Evolutionary conservation across 306 rosid genomes (phyloP).

Genomic region (Pachyrhizus erosus): DNA sequence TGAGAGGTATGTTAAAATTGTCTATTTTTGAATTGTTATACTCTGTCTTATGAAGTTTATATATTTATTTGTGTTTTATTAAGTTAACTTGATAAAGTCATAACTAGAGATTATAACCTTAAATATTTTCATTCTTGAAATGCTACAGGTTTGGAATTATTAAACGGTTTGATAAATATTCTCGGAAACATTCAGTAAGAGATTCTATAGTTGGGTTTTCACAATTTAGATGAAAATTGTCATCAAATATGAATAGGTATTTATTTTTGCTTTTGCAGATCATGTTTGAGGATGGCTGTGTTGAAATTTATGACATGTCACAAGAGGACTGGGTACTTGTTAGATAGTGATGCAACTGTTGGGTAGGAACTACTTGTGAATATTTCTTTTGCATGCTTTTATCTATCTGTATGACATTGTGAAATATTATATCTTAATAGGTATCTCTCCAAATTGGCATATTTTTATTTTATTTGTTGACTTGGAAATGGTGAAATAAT

Average conservation of each 20-base stretch:
- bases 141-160: conserved; percentile 77
- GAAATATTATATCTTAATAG: conserved; percentile 2
- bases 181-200: conserved; percentile 74
- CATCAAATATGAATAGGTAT: conserved; percentile 14
- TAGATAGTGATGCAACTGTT: conserved; percentile 51
- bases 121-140: conserved; percentile 24
- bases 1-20: conserved; percentile 59
- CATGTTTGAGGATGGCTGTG: conserved; percentile 78
- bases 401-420: conserved; percentile 23
- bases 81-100: conserved; percentile 2
- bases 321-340: conserved; percentile 86
- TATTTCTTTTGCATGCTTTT: conserved; percentile 28
- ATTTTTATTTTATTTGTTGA: background rate
- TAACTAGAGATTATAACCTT: conserved; percentile 2
- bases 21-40: conserved; percentile 8
- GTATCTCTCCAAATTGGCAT: background rate
- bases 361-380: conserved; percentile 39
- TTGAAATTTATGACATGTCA: conserved; percentile 74
- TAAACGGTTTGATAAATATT: conserved; percentile 67
- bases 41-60: background rate
- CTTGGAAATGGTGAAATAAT: background rate
- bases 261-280: conserved; percentile 62
- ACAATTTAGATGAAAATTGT: conserved; percentile 28
- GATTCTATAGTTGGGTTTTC: conserved; percentile 25
- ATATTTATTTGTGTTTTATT: background rate